These are phyloP conservation scores for Yarrowia keelungensis DNA, from an alignment of 805 yeast species.

Conservation along the genomic window DNA sequence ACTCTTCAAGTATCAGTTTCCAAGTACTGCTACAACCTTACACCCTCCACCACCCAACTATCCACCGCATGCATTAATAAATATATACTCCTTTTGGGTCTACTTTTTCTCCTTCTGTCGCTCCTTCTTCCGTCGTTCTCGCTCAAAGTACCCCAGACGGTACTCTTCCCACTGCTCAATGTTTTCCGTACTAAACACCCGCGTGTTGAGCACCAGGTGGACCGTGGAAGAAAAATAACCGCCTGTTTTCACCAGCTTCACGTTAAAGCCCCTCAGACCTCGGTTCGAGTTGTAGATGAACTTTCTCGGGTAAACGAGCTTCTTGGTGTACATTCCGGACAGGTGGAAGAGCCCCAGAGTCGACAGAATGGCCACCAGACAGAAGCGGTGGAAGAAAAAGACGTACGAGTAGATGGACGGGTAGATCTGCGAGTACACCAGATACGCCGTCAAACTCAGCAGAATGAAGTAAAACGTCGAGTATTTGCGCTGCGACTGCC, in stretches of 20 bases:
- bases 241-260: constrained; percentile 61
- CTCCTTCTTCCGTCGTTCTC: constrained; percentile 67
- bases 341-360: constrained; percentile 79
- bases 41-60: neutral
- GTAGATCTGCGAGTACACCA: constrained; percentile 47
- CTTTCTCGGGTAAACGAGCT: constrained; percentile 80
- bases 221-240: constrained; percentile 50
- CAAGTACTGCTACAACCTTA: no score
- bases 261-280: constrained; percentile 83
- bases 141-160: constrained; percentile 90
- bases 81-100: neutral
- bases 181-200: constrained; percentile 80
- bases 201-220: constrained; percentile 78
- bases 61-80: constrained; percentile 19
- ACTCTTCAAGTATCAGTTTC: no score
- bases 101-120: neutral
- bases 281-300: constrained; percentile 85
- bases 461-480: constrained; percentile 56
- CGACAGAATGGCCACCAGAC: constrained; percentile 66
- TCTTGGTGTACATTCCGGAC: constrained; percentile 87
- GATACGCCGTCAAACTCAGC: constrained; percentile 45
- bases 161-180: constrained; percentile 96
- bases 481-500: constrained; percentile 67
- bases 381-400: constrained; percentile 50
- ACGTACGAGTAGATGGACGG: constrained; percentile 50